A percentile compares a stretch with the other conserved stretches of the same genome.
phyloP scores from a whole-genome alignment of 2,329 filamentous ascomycete species.

The Myriosclerotinia curreyana region DNA sequence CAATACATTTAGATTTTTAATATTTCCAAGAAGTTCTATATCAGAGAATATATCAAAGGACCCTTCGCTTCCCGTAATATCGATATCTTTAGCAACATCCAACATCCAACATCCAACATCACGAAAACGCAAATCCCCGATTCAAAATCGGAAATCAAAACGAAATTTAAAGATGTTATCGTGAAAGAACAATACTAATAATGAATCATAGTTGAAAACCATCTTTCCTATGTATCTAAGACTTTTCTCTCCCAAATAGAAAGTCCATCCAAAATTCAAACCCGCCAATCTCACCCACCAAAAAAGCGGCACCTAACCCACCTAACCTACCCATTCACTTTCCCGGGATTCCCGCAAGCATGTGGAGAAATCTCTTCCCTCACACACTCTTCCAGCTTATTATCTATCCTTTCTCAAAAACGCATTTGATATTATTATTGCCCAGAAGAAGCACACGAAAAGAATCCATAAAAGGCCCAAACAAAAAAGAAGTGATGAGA shows the following conservation, averaged over 20 bases:
- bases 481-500: not conserved
- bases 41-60: not conserved
- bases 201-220: not conserved
- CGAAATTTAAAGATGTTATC: not conserved
- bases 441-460: not conserved
- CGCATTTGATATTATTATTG: too few relatives aligned
- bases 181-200: not conserved
- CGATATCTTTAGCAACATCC: not conserved
- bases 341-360: not conserved
- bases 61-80: not conserved
- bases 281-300: not conserved
- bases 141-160: not conserved
- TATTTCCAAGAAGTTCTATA: too few relatives aligned
- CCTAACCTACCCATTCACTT: not conserved
- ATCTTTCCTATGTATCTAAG: not conserved
- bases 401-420: too few relatives aligned
- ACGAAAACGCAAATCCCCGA: not conserved
- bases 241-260: not conserved
- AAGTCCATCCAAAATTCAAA: not conserved
- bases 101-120: not conserved
- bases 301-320: not conserved
- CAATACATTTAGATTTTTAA: too few relatives aligned
- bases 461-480: not conserved
- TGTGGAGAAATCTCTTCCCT: not conserved
- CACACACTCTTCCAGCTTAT: not conserved